A percentile compares a stretch with the other conserved stretches of the same genome.
These are phyloP conservation scores for Globisporangium carolinianum DNA, from an alignment of 352 stramenopile species.

Conservation along the genomic window DNA sequence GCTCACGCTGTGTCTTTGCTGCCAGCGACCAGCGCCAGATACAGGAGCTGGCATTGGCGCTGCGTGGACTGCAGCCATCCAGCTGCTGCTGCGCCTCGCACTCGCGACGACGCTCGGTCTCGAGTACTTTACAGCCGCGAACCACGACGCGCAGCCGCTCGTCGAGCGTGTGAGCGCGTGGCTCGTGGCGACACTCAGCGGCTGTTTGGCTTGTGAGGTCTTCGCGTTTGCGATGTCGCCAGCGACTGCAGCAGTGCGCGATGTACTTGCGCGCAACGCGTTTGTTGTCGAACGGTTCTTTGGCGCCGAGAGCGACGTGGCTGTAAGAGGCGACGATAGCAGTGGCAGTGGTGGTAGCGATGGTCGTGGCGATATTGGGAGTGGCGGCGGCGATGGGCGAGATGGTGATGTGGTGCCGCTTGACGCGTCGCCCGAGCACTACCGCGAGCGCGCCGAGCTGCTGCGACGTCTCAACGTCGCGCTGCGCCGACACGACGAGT, in stretches of 20 bases:
- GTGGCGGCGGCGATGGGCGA: not conserved
- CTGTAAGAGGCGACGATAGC: not conserved
- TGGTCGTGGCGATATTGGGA: not conserved
- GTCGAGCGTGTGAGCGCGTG: conserved; percentile 32
- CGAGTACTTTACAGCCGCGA: conserved; percentile 25
- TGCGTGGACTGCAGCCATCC: conserved; percentile 25
- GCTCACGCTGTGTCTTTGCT: conserved; percentile 31
- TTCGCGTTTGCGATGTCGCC: conserved; percentile 29
- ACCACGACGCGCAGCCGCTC: conserved; percentile 14
- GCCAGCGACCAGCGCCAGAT: conserved; percentile 31
- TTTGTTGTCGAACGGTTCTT: conserved; percentile 50
- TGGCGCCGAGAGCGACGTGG: conserved; percentile 12
- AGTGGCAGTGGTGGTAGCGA: conserved; percentile 6
- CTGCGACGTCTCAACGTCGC: conserved; percentile 30
- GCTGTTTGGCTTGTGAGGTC: conserved; percentile 27
- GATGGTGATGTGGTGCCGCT: not conserved
- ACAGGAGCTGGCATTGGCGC: conserved; percentile 15
- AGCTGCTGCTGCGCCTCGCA: conserved; percentile 26
- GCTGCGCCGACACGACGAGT: conserved; percentile 18
- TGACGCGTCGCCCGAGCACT: conserved; percentile 16
- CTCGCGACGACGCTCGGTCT: conserved; percentile 22
- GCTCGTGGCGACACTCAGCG: conserved; percentile 19
- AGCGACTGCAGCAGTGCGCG: conserved; percentile 15
- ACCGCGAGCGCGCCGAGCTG: conserved; percentile 26
- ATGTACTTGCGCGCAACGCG: conserved; percentile 23